phyloP scores from a whole-genome alignment of 768 basidiomycete genomes.

The Naematelia aurantialba region DNA sequence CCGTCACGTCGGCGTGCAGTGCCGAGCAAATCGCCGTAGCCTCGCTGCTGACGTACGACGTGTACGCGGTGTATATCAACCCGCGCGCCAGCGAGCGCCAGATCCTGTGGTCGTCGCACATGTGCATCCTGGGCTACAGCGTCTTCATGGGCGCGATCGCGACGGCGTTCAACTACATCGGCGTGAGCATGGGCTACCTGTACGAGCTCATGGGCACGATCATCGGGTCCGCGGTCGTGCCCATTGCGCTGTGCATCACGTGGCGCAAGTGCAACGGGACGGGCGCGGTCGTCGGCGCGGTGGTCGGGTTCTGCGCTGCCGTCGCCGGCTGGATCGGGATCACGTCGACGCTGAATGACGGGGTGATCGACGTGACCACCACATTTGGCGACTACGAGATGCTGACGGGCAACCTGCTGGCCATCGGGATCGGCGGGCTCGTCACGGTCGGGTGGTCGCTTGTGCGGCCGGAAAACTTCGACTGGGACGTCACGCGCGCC shows the following conservation, averaged over 20 bases:
- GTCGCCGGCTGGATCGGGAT: slow-evolving; percentile 81
- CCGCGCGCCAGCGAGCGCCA: slow-evolving; percentile 64
- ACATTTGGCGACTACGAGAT: slow-evolving; percentile 55
- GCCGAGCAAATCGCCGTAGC: slow-evolving; percentile 92
- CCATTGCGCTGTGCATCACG: slow-evolving; percentile 78
- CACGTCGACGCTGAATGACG: slow-evolving; percentile 65
- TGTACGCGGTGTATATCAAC: slow-evolving; percentile 66
- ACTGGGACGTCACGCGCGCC: slow-evolving; percentile 72
- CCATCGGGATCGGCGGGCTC: slow-evolving; percentile 75
- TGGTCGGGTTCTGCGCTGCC: slow-evolving; percentile 66
- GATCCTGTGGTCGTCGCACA: slow-evolving; percentile 38
- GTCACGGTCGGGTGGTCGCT: slow-evolving; percentile 64
- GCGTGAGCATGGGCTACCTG: slow-evolving; percentile 89
- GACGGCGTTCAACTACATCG: slow-evolving; percentile 81
- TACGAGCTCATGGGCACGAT: slow-evolving; percentile 53
- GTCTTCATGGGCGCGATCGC: slow-evolving; percentile 74
- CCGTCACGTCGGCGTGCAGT: slow-evolving; percentile 70
- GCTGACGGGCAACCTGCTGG: slow-evolving; percentile 84
- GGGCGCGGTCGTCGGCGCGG: slow-evolving; percentile 72
- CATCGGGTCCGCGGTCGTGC: slow-evolving; percentile 65
- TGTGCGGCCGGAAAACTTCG: slow-evolving; percentile 74
- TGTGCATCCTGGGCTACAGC: slow-evolving; percentile 33
- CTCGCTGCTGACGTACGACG: slow-evolving; percentile 38
- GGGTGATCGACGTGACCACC: slow-evolving; percentile 64
- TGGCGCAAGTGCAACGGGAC: slow-evolving; percentile 82